phyloP scores from a whole-genome alignment of 2,329 filamentous ascomycete species.

The Thielaviopsis ethacetica region DNA sequence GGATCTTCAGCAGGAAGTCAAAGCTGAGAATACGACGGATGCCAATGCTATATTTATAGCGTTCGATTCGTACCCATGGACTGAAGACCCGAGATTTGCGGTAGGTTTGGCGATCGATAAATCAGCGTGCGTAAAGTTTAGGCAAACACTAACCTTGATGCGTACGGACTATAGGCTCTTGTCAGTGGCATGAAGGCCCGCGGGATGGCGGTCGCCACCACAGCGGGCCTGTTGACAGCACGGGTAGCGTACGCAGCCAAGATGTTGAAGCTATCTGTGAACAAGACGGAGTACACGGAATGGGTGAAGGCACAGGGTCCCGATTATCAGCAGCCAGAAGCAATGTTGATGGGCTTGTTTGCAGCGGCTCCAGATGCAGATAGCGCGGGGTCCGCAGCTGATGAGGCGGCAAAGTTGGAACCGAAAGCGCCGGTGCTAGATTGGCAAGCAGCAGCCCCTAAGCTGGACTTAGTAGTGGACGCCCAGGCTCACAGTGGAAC shows the following conservation, averaged over 20 bases:
- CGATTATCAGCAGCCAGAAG: slow-evolving; percentile 21
- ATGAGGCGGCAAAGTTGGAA: slow-evolving; percentile 4
- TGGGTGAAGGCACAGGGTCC: slow-evolving; percentile 33
- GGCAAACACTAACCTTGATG: neutral
- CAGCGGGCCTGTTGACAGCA: slow-evolving; percentile 22
- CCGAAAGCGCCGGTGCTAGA: slow-evolving; percentile 15
- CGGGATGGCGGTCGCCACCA: slow-evolving; percentile 38
- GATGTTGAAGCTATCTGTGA: slow-evolving; percentile 34
- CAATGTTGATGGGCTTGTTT: slow-evolving; percentile 7
- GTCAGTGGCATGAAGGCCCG: slow-evolving; percentile 25
- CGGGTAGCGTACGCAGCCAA: slow-evolving; percentile 50
- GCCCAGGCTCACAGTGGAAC: slow-evolving; percentile 14
- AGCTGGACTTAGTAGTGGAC: slow-evolving; percentile 29
- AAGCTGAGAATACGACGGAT: slow-evolving; percentile 14
- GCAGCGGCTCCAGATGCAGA: neutral
- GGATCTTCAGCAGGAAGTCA: neutral
- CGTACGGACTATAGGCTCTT: slow-evolving; percentile 5
- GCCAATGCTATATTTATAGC: slow-evolving; percentile 36
- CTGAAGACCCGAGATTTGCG: slow-evolving; percentile 51
- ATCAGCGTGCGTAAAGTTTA: neutral
- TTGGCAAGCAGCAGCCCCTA: slow-evolving; percentile 36
- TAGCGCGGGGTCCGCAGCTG: neutral
- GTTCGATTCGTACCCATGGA: slow-evolving; percentile 52
- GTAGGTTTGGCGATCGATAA: slow-evolving; percentile 20
- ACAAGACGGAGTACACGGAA: slow-evolving; percentile 50